Evolutionary conservation across 2,329 filamentous ascomycete species (phyloP).

Genomic region (Parafenestella ontariensis): DNA sequence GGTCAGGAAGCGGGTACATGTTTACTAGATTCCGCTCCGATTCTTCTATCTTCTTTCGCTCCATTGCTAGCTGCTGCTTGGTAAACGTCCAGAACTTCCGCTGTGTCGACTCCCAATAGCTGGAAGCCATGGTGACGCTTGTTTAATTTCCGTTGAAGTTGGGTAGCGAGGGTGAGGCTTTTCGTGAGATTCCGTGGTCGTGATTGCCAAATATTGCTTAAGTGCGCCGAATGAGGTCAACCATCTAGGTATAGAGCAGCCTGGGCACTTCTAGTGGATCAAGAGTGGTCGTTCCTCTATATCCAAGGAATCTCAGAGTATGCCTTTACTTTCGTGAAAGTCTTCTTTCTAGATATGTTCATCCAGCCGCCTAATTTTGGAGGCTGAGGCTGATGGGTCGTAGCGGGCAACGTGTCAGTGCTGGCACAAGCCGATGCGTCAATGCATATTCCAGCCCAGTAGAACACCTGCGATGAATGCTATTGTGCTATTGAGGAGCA

Average conservation of each 20-base stretch:
- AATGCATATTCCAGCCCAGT: background rate
- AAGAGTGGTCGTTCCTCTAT: background rate
- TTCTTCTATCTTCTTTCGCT: conserved; percentile 78
- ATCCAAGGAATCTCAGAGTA: background rate
- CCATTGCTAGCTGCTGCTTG: conserved; percentile 76
- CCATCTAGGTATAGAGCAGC: background rate
- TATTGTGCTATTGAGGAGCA: background rate
- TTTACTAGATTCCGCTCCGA: conserved; percentile 76
- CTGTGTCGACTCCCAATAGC: conserved; percentile 97
- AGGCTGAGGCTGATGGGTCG: background rate
- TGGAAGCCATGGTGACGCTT: conserved; percentile 86
- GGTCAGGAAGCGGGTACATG: conserved; percentile 82
- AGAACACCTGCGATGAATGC: background rate
- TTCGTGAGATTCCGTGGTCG: background rate
- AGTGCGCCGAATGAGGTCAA: background rate
- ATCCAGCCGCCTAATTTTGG: background rate
- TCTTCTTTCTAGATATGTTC: background rate
- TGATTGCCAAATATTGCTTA: background rate
- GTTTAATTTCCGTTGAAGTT: no score
- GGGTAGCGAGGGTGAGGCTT: background rate
- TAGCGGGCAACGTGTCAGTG: background rate
- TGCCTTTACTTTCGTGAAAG: background rate
- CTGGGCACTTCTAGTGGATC: background rate
- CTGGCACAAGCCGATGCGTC: background rate
- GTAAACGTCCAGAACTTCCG: conserved; percentile 89